Base-by-base conservation (phyloP, 2,329 filamentous ascomycete species). In the Aspergillus neotritici region DNA sequence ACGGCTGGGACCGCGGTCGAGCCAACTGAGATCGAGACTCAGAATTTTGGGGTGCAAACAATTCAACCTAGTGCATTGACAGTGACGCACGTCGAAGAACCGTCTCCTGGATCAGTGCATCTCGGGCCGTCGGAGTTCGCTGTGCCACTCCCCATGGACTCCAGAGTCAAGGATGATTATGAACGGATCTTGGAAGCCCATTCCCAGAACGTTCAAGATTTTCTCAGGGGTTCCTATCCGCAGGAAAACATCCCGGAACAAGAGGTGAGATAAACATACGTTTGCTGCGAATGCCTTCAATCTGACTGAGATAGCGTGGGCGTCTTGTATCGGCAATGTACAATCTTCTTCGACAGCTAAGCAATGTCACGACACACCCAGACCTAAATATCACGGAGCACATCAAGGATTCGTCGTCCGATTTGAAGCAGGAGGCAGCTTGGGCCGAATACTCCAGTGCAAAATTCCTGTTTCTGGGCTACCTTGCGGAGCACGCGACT, bases 361-460 rank as follows among this genome's bases (percentile, higher is more conserved):
- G 68, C 48, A 68, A 72, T 47, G 66, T 69, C 13, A 55, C 64
- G 3, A 68, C 65, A 3, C 70, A 73, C 44, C 65, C 69, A 14
- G 70, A 73, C 49, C 51, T 73, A 30, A 71, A 71, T 43, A 61
- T 71, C 6, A 53, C 59, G 2, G 60, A 64, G 8, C 63, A 68
- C 40, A 54, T 68, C n/a, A 62, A 58, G 37, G 58, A 57, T 12
- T 52, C 59, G 8, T 54, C 63, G 10, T 50, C 61, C 2, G 60
- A 67, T 30, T 52, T 65, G 5, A 49, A 57, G 34, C 62, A 66
- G 42, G 63, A 71, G 46, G 66, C 70, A 5, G 56, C 64, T 4
- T 73, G 69, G 65, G 70, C 68, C 4, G 69, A 73, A 42, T 72
- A 72, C 48, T 70, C 67, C 6, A 71, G 70, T 37, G 62, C 69